Evolutionary conservation across 1,284 basidiomycete genomes (phyloP), one percentile per base, ranked within the genome.

Genomic region (Pterulicium gracile): DNA sequence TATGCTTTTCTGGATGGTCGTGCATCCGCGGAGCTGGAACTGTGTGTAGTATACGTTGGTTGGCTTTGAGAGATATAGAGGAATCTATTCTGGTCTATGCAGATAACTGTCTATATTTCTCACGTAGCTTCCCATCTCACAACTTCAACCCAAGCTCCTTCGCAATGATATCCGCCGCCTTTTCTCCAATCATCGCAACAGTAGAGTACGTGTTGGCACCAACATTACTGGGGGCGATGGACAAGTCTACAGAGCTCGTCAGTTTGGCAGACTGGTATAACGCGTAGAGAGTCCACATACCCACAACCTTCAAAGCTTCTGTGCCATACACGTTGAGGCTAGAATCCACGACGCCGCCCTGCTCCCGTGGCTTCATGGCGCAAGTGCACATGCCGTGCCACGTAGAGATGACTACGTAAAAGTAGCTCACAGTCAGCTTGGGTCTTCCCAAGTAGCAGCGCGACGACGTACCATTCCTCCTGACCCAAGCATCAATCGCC

Each of bases 201-300:
- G 73, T 70, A 43, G 65, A 70, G 48, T 72, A 71, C 0, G 73
- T 75, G 53, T 75, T 75, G 32, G 68, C 63, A 12, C 64, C 65
- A 14, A 75, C 65, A 49, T 75, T 75, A 2, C 51, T 54, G 1
- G 74, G 72, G 12, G 61, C 55, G 45, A 77, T 70, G 24, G 73
- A 75, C 43, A 61, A n/a, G n/a, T n/a, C n/a, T n/a, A n/a, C n/a
- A n/a, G n/a, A n/a, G n/a, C n/a, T n/a, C n/a, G n/a, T n/a, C n/a
- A n/a, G n/a, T n/a, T n/a, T n/a, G n/a, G n/a, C n/a, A n/a, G n/a
- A n/a, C n/a, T n/a, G n/a, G n/a, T n/a, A n/a, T n/a, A n/a, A n/a
- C 43, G 5, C 42, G 21, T 15, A 40, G 14, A 22, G 47, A 44
- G 15, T 39, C 4, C 19, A 18, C 36, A 5, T 39, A 23, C 23